Conservation (phyloP, 192 early-diverging fungal genomes). For the Coemansia sp. region DNA sequence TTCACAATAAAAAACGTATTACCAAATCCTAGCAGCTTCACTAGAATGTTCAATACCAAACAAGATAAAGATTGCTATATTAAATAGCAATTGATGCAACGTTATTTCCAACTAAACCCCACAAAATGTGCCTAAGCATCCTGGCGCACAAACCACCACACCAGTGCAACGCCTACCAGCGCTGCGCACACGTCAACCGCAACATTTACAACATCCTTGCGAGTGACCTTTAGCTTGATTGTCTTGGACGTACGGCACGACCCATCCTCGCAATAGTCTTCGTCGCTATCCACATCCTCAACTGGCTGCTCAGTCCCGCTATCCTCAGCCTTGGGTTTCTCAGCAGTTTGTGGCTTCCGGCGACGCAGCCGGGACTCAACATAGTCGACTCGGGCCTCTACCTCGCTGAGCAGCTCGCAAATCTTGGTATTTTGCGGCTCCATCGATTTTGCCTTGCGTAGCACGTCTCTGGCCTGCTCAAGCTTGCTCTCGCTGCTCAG, state of each 20-base stretch:
- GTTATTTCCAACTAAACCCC: no score
- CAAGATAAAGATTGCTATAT: no score
- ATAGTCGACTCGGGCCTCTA: slow-evolving; percentile 49
- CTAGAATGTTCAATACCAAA: no score
- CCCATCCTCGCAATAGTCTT: slow-evolving; percentile 49
- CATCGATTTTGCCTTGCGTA: slow-evolving; percentile 35
- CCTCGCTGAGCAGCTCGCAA: slow-evolving; percentile 43
- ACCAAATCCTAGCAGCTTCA: no score
- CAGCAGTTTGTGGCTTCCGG: slow-evolving; percentile 27
- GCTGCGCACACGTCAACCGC: slow-evolving; percentile 42
- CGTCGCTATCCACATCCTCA: slow-evolving; percentile 54
- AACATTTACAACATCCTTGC: slow-evolving; percentile 34
- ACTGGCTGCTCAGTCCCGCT: slow-evolving; percentile 29
- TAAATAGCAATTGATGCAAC: no score
- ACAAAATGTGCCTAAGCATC: background rate
- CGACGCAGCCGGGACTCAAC: slow-evolving; percentile 44
- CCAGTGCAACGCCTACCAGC: slow-evolving; percentile 34
- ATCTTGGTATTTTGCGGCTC: slow-evolving; percentile 42
- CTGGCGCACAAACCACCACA: slow-evolving; percentile 41
- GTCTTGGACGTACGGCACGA: slow-evolving; percentile 41
- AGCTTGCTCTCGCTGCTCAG: slow-evolving; percentile 54
- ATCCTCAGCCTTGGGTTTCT: slow-evolving; percentile 11
- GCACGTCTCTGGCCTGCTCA: slow-evolving; percentile 33
- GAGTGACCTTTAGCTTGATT: slow-evolving; percentile 45
- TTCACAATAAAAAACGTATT: background rate